Evolutionary conservation across 2,329 filamentous ascomycete species (phyloP).

Genomic region (Aspergillus sp.): DNA sequence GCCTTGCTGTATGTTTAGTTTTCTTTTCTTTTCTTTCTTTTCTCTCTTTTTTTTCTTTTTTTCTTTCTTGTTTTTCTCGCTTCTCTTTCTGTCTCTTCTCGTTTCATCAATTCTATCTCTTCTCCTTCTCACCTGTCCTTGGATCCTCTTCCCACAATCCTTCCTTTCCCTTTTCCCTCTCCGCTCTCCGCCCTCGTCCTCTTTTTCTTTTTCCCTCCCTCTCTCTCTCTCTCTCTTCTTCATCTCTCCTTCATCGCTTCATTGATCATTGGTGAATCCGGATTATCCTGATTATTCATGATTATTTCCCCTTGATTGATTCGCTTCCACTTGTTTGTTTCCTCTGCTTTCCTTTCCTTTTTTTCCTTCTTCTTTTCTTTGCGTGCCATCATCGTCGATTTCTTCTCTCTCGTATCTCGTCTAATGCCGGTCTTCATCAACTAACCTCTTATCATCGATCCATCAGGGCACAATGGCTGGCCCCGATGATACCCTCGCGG

Average conservation of each 20-base stretch:
- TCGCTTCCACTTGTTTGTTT: conserved; percentile 4
- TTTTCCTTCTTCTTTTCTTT: conserved; percentile 5
- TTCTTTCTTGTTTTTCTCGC: background rate
- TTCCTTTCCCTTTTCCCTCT: conserved; percentile 2
- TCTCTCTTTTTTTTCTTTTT: background rate
- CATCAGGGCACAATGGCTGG: conserved; percentile 39
- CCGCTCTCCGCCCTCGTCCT: too few species aligned
- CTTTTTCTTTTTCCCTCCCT: conserved; percentile 3
- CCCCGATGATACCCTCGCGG: conserved; percentile 41
- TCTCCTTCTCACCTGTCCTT: conserved; percentile 1
- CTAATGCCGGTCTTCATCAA: conserved; percentile 2
- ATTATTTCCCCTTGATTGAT: too few species aligned
- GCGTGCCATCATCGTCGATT: conserved; percentile 5
- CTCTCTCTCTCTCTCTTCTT: too few species aligned
- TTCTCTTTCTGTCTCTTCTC: background rate
- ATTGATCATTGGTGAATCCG: too few species aligned
- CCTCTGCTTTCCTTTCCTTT: conserved; percentile 3
- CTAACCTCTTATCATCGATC: background rate
- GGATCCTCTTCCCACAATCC: background rate
- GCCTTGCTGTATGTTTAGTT: background rate
- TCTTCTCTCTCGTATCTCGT: conserved; percentile 1
- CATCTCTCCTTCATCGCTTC: conserved; percentile 2
- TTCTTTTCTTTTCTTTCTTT: background rate
- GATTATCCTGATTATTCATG: too few species aligned
- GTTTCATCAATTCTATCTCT: conserved; percentile 5